Evolutionary conservation across 805 yeast species (phyloP).

Genomic region (Clavispora fructus): DNA sequence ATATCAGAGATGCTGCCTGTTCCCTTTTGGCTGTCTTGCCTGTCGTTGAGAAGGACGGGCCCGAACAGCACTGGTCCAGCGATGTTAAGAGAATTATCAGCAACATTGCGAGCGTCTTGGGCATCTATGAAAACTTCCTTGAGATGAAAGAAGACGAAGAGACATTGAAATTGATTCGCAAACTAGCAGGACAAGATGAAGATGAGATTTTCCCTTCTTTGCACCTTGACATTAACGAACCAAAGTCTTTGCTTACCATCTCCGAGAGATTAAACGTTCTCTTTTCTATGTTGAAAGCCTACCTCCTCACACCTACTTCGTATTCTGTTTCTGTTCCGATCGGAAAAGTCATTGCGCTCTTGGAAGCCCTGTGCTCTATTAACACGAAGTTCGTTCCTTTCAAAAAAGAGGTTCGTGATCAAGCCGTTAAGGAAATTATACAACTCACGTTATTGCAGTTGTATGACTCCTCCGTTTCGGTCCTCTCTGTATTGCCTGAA

Average conservation of each 20-base stretch:
- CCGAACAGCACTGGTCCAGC: slow-evolving; percentile 40
- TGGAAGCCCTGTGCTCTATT: slow-evolving; percentile 52
- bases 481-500: slow-evolving; percentile 34
- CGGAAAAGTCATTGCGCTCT: slow-evolving; percentile 47
- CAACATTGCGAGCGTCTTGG: slow-evolving; percentile 51
- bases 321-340: slow-evolving; percentile 57
- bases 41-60: slow-evolving; percentile 49
- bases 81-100: slow-evolving; percentile 44
- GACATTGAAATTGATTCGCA: slow-evolving; percentile 32
- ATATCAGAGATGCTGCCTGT: slow-evolving; percentile 39
- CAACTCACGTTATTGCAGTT: slow-evolving; percentile 37
- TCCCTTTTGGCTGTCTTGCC: slow-evolving; percentile 52
- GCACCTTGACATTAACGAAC: slow-evolving; percentile 54
- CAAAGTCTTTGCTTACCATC: slow-evolving; percentile 46
- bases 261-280: slow-evolving; percentile 48
- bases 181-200: slow-evolving; percentile 19
- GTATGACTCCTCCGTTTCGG: slow-evolving; percentile 40
- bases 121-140: slow-evolving; percentile 55
- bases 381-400: slow-evolving; percentile 51
- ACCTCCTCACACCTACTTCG: slow-evolving; percentile 46
- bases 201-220: slow-evolving; percentile 41
- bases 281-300: slow-evolving; percentile 36
- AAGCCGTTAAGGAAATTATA: slow-evolving; percentile 41
- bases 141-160: slow-evolving; percentile 55
- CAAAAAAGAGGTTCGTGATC: slow-evolving; percentile 56